A percentile compares a stretch with the other conserved stretches of the same genome.
phyloP scores from a whole-genome alignment of 495 filamentous ascomycete genomes.

The Tuber calosporum region DNA sequence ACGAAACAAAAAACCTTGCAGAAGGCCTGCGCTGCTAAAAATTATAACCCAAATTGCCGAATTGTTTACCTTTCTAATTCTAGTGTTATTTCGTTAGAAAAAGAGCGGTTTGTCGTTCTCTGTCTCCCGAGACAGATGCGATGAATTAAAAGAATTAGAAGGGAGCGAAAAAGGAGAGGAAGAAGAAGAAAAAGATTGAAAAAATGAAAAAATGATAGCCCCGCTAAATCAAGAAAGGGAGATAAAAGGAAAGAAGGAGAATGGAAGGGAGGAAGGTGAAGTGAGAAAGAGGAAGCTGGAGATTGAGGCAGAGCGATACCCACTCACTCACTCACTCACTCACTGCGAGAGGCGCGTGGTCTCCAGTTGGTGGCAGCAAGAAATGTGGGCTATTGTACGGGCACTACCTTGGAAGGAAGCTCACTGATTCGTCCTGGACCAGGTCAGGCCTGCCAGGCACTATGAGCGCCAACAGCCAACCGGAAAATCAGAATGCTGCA shows the following conservation, averaged over 20 bases:
- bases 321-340: not conserved
- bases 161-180: slow-evolving; percentile 22
- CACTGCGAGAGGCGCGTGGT: not conserved
- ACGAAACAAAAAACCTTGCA: not conserved
- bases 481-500: not conserved
- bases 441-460: not conserved
- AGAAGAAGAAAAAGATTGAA: slow-evolving; percentile 4
- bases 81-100: slow-evolving; percentile 5
- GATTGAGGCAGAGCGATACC: not conserved
- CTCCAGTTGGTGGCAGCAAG: not conserved
- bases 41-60: not conserved
- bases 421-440: not conserved
- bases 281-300: slow-evolving; percentile 18
- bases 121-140: slow-evolving; percentile 6
- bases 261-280: slow-evolving; percentile 21
- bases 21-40: not conserved
- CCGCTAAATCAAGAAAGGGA: slow-evolving; percentile 18
- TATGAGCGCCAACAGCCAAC: not conserved
- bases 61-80: not conserved
- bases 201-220: not conserved
- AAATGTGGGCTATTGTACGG: not conserved
- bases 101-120: not conserved
- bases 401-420: no score
- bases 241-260: not conserved
- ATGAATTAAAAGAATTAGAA: slow-evolving; percentile 11